Evolutionary conservation across 192 early-diverging fungal genomes (phyloP).

Genomic region (Backusella macrospora): DNA sequence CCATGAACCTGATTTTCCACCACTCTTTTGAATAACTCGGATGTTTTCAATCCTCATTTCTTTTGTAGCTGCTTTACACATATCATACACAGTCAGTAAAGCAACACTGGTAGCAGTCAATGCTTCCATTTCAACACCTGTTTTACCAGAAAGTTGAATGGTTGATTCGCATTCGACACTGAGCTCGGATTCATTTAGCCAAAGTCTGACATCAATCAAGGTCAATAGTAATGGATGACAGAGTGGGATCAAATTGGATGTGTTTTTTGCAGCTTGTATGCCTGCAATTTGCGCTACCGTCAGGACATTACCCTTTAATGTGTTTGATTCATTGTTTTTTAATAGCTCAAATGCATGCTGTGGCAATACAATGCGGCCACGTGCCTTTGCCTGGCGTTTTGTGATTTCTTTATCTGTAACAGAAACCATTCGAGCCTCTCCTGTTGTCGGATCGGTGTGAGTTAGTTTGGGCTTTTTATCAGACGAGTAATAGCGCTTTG

Average conservation of each 20-base stretch:
- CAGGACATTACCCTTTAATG: conserved; percentile 85
- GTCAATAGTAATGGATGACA: conserved; percentile 82
- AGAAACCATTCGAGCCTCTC: conserved; percentile 88
- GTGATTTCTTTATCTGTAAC: conserved; percentile 73
- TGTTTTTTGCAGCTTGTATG: conserved; percentile 89
- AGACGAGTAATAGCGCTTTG: not conserved
- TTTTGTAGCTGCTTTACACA: conserved; percentile 93
- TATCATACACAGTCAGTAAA: conserved; percentile 89
- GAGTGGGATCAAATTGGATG: conserved; percentile 80
- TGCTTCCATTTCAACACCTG: conserved; percentile 92
- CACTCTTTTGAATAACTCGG: conserved; percentile 76
- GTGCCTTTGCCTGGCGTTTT: conserved; percentile 73
- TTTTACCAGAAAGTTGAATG: conserved; percentile 79
- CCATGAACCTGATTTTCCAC: conserved; percentile 79
- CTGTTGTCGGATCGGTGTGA: conserved; percentile 74
- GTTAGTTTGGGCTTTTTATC: conserved; percentile 51
- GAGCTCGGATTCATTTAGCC: conserved; percentile 44
- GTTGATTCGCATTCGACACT: conserved; percentile 67
- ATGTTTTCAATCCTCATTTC: conserved; percentile 79
- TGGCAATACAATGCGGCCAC: conserved; percentile 69
- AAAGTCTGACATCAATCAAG: conserved; percentile 70
- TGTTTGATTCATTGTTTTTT: conserved; percentile 49
- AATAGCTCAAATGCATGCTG: conserved; percentile 69
- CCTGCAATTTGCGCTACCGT: conserved; percentile 88
- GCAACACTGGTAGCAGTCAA: conserved; percentile 80